A percentile compares a stretch with the other conserved stretches of the same genome.
Conservation (phyloP, 2,329 filamentous ascomycete species). For the Parascedosporium putredinis region DNA sequence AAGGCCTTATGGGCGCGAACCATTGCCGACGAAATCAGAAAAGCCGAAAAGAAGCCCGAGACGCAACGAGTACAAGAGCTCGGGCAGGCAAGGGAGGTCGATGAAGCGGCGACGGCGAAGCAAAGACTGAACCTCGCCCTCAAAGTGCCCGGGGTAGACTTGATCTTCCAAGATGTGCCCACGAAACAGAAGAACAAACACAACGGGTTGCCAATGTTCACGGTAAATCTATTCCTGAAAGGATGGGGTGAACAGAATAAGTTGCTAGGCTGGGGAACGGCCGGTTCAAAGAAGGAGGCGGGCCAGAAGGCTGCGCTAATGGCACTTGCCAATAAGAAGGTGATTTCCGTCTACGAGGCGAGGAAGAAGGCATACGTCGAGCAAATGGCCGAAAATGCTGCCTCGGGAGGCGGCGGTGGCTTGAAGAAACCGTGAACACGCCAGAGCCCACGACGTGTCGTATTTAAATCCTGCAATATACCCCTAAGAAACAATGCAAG, state of each 20-base stretch:
- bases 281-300: conserved; percentile 58
- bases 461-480: neutral
- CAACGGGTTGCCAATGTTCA: conserved; percentile 45
- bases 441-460: too few relatives aligned
- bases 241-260: conserved; percentile 58
- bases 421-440: neutral
- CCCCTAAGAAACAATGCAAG: neutral
- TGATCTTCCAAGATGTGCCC: conserved; percentile 51
- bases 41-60: conserved; percentile 24
- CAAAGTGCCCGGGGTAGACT: conserved; percentile 42
- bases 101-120: conserved; percentile 8
- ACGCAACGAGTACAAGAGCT: conserved; percentile 12
- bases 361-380: conserved; percentile 36
- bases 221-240: conserved; percentile 53
- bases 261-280: conserved; percentile 53
- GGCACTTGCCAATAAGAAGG: conserved; percentile 56
- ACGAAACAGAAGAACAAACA: conserved; percentile 44
- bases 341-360: conserved; percentile 39
- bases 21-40: conserved; percentile 43
- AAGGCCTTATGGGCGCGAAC: conserved; percentile 62
- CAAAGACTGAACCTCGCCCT: conserved; percentile 46
- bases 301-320: conserved; percentile 53
- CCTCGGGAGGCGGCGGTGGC: neutral
- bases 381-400: neutral
- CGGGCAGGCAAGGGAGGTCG: conserved; percentile 5